Conservation (phyloP, 2,329 filamentous ascomycete species). For the Colletotrichum cordylinicola region DNA sequence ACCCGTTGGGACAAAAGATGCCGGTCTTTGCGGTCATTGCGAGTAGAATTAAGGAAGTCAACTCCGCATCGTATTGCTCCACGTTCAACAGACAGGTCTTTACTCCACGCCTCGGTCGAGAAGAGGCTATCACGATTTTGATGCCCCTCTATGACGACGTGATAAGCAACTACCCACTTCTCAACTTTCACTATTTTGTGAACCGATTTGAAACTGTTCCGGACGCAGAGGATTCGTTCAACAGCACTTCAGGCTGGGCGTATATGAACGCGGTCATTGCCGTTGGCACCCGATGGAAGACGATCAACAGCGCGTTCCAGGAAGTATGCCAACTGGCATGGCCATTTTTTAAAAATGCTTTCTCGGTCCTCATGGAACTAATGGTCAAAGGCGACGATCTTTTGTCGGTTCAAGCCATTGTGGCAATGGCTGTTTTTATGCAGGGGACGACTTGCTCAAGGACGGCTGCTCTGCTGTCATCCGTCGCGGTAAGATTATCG, state of each 20-base stretch:
- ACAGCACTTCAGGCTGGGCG: slow-evolving; percentile 17
- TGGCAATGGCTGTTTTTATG: slow-evolving; percentile 19
- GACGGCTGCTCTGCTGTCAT: slow-evolving; percentile 4
- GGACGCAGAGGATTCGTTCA: background rate
- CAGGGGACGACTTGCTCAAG: slow-evolving; percentile 11
- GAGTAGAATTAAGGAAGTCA: slow-evolving; percentile 5
- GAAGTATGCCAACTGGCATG: slow-evolving; percentile 13
- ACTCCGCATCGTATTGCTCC: slow-evolving; percentile 12
- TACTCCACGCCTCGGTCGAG: slow-evolving; percentile 7
- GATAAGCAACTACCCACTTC: background rate
- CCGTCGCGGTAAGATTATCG: slow-evolving; percentile 2
- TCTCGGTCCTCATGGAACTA: slow-evolving; percentile 6
- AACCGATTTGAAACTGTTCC: slow-evolving; percentile 1
- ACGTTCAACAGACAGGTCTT: slow-evolving; percentile 17
- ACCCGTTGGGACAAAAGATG: background rate
- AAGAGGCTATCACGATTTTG: slow-evolving; percentile 6
- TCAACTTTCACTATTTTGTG: slow-evolving; percentile 14
- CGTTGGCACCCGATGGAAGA: slow-evolving; percentile 4
- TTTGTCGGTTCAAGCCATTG: slow-evolving; percentile 9
- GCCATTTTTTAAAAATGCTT: slow-evolving; percentile 20
- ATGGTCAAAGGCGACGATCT: slow-evolving; percentile 5
- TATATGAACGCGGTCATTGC: slow-evolving; percentile 12
- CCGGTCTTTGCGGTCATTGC: slow-evolving; percentile 5
- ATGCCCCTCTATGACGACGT: slow-evolving; percentile 14
- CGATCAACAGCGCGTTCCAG: slow-evolving; percentile 8